Percentiles rank a stretch among this genome's conserved stretches.
Evolutionary conservation across 352 stramenopile genomes (phyloP).

Genomic region (Phytophthora sojae): DNA sequence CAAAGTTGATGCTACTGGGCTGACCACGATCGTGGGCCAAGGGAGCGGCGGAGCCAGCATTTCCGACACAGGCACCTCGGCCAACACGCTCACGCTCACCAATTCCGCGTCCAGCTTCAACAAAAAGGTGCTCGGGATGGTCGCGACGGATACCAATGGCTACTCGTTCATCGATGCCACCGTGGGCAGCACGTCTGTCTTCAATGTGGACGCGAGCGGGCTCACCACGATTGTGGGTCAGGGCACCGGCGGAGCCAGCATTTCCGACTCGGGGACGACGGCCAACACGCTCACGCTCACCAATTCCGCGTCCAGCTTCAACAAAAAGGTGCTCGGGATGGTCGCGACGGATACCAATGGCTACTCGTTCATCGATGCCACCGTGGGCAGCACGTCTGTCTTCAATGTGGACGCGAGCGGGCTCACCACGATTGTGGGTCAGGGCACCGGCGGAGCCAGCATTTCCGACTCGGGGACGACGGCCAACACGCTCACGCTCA

Average conservation of each 20-base stretch:
- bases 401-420: no score
- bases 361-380: no score
- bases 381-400: no score
- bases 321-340: no score
- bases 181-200: neutral
- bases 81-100: conserved; percentile 10
- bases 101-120: conserved; percentile 10
- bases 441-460: neutral
- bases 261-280: no score
- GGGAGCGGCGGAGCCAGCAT: neutral
- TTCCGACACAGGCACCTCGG: no score
- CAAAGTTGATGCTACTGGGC: conserved; percentile 4
- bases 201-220: neutral
- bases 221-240: no score
- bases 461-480: conserved; percentile 5
- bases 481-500: conserved; percentile 12
- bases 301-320: no score
- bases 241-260: no score
- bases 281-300: no score
- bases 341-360: no score
- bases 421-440: no score
- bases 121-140: conserved; percentile 13
- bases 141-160: conserved; percentile 10
- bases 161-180: neutral
- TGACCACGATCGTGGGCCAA: conserved; percentile 26